Evolutionary conservation across 805 yeast genomes (phyloP), one percentile per base, ranked within the genome.

Genomic region (Pichia paraexigua): DNA sequence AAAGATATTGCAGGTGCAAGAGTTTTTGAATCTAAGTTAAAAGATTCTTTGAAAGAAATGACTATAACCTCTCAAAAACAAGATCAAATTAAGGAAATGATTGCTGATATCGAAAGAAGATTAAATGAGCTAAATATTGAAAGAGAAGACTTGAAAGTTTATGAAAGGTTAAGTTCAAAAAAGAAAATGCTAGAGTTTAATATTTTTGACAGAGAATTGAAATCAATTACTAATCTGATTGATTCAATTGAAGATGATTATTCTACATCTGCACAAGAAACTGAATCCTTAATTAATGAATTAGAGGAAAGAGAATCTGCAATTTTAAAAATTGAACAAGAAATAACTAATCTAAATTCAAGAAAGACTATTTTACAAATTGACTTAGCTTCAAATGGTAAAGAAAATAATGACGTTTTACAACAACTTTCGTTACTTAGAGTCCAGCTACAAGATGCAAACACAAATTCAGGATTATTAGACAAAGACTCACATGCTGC

Each of bases 1-100:
- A 90, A 92, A 58, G 96, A 90, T 61, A 96, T 92, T 35, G 94
- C 97, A 30, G 99, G 99, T 20, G 96, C 98, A 0, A 84, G 82
- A 53, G 86, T 91, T 3, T 94, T 92, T 69, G 98, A 94, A 62
- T 71, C 76, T 40, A 87, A 87, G 64, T 72, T 91, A 50, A 78
- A 76, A 52, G 96, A 90, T 52, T 87, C 96, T 1, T 70, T 76
- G 54, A 85, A 83, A 63, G 92, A 89, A 58, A 87, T 91, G 90
- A 71, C 72, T 5, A 82, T 79, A 53, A 83, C 96, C 0, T 80
- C 77, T 55, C 75, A 73, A 54, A 87, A 87, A 58, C 77, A 83
- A 56, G 81, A 76, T 49, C 81, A 87, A 61, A 87, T 88, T 47
- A 86, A 80, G 54, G 89, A 84, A 58, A 82, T 88, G 65, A 71